Base-by-base conservation (phyloP, 2,329 filamentous ascomycete genomes). In the Fusarium subtropicale region DNA sequence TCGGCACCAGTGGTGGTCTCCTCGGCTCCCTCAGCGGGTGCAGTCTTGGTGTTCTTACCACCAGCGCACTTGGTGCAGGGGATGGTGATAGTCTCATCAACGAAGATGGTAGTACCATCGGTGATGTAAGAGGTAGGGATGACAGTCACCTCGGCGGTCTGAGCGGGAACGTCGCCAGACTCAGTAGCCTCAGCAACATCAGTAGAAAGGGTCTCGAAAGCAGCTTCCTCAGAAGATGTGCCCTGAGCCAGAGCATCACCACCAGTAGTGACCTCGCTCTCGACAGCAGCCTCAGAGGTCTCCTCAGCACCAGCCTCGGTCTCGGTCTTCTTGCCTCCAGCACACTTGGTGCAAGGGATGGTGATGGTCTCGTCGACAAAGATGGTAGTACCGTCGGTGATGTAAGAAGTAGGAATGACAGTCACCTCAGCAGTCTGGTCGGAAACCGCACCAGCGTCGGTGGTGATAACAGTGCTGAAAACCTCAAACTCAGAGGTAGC, bases 331-430 rank as follows among this genome's bases (percentile, higher is more conserved):
- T 52, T 41, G 12, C 46, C 46, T 20, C 56, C 68, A 31, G 47
- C 39, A 34, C 69, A 68, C 53, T 55, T 60, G 26, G 69, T 67
- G 62, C 69, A 72, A n/a, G 70, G 71, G 7, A 71, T 67, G 10
- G 65, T 67, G 26, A 69, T 50, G 28, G 71, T 69, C 47, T 64
- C 63, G 12, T 68, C 60, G n/a, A 71, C 66, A 9, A 47, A 71
- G 48, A 71, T 60, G n/a, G 71, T 72, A 13, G 67, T 68, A 16
- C 69, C 69, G 5, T 71, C 67, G 3, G 56, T 63, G 41, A 71
- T 33, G 44, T 62, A 69, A 20, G 70, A 69, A 10, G 68, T 69
- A 53, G 69, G 68, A 3, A 66, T 41, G 4, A 68, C 64, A 18
- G 60, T 64, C 31, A 64, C 61, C 33, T 65, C 63, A 22, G 55